phyloP scores from a whole-genome alignment of 2,329 filamentous ascomycete genomes.

The Emmonsiellopsis sp. region DNA sequence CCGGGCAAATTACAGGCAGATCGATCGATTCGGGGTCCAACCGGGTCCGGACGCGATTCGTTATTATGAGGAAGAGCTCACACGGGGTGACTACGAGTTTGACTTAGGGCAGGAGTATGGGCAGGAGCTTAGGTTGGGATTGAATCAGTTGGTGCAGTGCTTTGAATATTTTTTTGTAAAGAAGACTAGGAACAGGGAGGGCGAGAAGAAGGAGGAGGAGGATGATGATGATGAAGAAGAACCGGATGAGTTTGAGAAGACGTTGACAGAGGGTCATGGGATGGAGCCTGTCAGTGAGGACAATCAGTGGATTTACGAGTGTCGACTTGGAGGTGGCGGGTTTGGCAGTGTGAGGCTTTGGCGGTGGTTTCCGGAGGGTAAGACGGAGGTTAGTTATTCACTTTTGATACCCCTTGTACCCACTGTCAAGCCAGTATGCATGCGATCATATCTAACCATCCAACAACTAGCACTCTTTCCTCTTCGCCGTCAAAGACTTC shows the following conservation, averaged over 20 bases:
- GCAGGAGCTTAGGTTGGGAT: slow-evolving; percentile 3
- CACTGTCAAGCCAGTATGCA: not conserved
- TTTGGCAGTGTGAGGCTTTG: slow-evolving; percentile 4
- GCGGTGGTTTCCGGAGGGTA: slow-evolving; percentile 6
- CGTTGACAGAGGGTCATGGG: not conserved
- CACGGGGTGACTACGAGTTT: not conserved
- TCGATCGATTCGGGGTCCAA: not conserved
- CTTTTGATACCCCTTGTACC: no score
- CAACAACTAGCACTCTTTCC: not conserved
- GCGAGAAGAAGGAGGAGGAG: not conserved
- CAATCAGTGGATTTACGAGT: slow-evolving; percentile 6
- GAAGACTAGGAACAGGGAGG: no score
- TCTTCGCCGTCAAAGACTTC: slow-evolving; percentile 7
- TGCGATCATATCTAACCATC: not conserved
- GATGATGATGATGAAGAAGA: not conserved
- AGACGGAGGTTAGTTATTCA: not conserved
- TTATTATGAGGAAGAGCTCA: slow-evolving; percentile 5
- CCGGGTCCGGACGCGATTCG: not conserved
- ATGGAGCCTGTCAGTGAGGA: not conserved
- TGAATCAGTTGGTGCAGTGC: slow-evolving; percentile 1
- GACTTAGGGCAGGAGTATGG: slow-evolving; percentile 1
- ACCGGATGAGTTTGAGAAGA: not conserved
- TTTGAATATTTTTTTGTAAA: not conserved
- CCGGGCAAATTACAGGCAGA: not conserved
- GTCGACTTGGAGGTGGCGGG: not conserved